phyloP scores from a whole-genome alignment of 2,329 filamentous ascomycete genomes.

The Botrytis fabae region DNA sequence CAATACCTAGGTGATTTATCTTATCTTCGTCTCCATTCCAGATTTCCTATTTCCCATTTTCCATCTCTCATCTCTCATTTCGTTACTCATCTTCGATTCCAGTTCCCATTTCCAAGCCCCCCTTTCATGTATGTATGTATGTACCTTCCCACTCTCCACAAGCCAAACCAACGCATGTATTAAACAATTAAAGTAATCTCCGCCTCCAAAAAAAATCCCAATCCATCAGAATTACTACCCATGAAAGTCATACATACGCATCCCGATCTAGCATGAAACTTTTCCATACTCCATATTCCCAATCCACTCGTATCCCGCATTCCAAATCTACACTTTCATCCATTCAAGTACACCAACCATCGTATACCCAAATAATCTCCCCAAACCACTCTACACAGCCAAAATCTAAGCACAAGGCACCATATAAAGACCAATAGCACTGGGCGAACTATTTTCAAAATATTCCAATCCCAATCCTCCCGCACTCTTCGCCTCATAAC shows the following conservation, averaged over 20 bases:
- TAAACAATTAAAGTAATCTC: neutral
- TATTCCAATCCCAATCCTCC: conserved; percentile 56
- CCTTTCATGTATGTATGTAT: neutral
- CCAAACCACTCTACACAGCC: neutral
- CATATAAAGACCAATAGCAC: conserved; percentile 46
- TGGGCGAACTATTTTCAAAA: conserved; percentile 64
- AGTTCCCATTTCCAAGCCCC: neutral
- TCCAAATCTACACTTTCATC: neutral
- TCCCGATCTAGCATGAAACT: conserved; percentile 2
- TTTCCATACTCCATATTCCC: neutral
- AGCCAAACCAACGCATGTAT: neutral
- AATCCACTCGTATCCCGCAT: neutral
- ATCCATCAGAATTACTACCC: neutral
- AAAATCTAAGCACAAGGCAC: conserved; percentile 23
- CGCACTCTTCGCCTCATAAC: conserved; percentile 52
- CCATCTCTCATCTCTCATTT: neutral
- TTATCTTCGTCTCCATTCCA: neutral
- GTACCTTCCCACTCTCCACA: neutral
- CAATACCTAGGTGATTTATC: neutral
- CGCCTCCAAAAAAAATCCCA: neutral
- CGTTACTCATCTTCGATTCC: neutral
- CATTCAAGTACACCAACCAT: neutral
- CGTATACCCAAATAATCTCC: neutral
- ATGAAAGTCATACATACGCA: neutral
- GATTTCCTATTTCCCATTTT: neutral